Base-by-base conservation (phyloP, 495 filamentous ascomycete genomes). In the Talaromyces ruber region DNA sequence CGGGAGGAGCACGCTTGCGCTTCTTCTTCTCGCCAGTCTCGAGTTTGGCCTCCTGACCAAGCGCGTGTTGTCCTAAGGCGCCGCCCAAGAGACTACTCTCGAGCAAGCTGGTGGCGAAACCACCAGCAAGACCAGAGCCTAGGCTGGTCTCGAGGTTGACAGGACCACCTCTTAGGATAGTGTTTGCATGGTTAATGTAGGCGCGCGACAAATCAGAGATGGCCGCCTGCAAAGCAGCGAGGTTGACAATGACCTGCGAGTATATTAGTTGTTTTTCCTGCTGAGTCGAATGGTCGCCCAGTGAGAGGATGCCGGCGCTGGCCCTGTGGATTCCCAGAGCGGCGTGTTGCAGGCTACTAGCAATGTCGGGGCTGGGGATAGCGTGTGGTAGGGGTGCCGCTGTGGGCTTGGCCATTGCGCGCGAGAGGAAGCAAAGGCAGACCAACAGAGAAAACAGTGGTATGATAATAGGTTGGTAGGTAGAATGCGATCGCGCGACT, bases 141-240 rank as follows among this genome's bases (percentile, higher is more conserved):
- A 76, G 73, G 62, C 81, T 66, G 22, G 81, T 68, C 58, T 85
- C 84, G 53, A 86, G 74, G 52, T 71, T 70, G 51, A 76, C 69
- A 32, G 71, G 72, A n/a, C 81, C 83, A 64, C 86, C 84, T 59
- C 83, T 85, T 34, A 95, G 83, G 45, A 95, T 81, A 9, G 86
- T 85, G 65, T 91, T 90, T 67, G 88, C 89, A 72, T 95, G 90
- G 66, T 87, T 84, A 66, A 94, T 79, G 72, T 94, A 96, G 60
- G 91, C 88, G 67, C 84, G 81, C 60, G 87, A 87, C 60, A 93
- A 81, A 58, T 86, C 85, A 65, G 84, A 83, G 72, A 92, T 86
- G 54, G 89, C 81, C 45, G 82, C 82, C 63, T 91, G 87, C 30
- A 93, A 84, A 37, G 86, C 87, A 62, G 85, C 82, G 52, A 93